Evolutionary conservation across 2,329 filamentous ascomycete species (phyloP).

Genomic region (Pyricularia pennisetigena): DNA sequence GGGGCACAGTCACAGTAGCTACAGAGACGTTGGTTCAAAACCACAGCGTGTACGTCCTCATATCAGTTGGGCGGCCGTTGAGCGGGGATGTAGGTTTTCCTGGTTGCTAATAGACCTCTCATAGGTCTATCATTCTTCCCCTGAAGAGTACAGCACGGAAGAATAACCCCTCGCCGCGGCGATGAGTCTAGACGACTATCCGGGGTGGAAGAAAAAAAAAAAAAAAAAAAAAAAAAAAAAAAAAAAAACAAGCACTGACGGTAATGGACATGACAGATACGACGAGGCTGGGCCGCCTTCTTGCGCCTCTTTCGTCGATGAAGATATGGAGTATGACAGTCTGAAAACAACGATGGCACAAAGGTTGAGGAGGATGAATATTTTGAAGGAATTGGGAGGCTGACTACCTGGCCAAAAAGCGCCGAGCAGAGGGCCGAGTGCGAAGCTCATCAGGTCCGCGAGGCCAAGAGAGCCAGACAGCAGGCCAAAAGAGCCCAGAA

Average conservation of each 20-base stretch:
- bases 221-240: too few species aligned
- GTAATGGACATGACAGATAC: too few species aligned
- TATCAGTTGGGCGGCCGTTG: neutral
- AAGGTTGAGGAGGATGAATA: neutral
- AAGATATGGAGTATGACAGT: neutral
- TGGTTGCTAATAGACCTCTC: neutral
- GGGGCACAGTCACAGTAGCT: neutral
- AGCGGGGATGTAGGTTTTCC: neutral
- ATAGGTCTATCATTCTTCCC: neutral
- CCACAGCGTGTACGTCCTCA: neutral
- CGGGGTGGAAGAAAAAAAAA: too few species aligned
- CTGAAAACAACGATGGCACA: neutral
- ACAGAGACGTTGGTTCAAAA: neutral
- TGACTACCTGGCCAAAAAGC: neutral
- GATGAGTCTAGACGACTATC: too few species aligned
- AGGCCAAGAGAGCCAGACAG: neutral
- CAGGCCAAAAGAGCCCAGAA: too few species aligned
- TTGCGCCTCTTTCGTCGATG: too few species aligned
- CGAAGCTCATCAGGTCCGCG: neutral
- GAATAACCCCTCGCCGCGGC: too few species aligned
- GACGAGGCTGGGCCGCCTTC: too few species aligned
- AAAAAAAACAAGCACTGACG: too few species aligned
- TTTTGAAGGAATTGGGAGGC: neutral
- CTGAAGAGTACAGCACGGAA: neutral
- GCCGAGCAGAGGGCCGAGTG: neutral